Conservation (phyloP, 306 rosid genomes). For the Fragaria nilgerrensis region DNA sequence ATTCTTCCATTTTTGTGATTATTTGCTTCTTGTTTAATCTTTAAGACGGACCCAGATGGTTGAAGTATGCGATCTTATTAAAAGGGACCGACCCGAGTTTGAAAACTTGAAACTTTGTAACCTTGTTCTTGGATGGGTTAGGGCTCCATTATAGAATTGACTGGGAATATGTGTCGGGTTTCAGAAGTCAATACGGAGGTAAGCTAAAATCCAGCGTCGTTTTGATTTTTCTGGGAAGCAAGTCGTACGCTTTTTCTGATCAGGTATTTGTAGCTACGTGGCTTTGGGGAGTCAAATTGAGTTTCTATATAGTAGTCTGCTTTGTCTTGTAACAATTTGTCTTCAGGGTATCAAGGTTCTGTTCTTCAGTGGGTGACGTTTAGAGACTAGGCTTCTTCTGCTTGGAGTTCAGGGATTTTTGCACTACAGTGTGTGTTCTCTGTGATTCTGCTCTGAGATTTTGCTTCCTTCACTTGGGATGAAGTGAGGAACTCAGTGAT, state of each 20-base stretch:
- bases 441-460: background rate
- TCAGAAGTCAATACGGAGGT: conserved; percentile 57
- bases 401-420: background rate
- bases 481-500: background rate
- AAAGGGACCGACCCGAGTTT: conserved; percentile 24
- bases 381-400: conserved; percentile 1
- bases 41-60: background rate
- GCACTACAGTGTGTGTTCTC: background rate
- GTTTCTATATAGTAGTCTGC: background rate
- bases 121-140: conserved; percentile 17
- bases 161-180: conserved; percentile 89
- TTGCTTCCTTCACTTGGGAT: background rate
- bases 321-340: background rate
- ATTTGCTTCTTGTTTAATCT: background rate
- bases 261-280: background rate
- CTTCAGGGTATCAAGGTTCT: background rate
- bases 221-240: background rate
- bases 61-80: background rate
- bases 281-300: conserved; percentile 37
- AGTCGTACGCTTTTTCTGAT: conserved; percentile 12
- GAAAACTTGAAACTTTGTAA: conserved; percentile 37
- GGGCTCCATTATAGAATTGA: background rate
- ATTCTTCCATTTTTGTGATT: background rate
- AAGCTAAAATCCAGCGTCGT: background rate
- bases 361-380: conserved; percentile 6